Evolutionary conservation across 1,284 basidiomycete species (phyloP).

Genomic region (Apiotrichum montevideense): DNA sequence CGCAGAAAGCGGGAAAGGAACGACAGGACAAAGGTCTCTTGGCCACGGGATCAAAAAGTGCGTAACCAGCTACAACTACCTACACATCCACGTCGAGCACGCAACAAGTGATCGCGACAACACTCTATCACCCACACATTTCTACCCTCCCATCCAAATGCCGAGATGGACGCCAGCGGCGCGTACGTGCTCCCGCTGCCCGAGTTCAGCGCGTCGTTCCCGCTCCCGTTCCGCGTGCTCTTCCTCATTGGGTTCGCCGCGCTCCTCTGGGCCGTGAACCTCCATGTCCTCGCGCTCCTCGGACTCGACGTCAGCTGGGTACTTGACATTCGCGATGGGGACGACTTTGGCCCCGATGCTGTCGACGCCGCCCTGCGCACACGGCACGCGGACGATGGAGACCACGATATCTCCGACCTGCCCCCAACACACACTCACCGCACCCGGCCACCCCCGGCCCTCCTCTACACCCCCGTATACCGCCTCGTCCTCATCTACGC

Average conservation of each 20-base stretch:
- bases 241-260: constrained; percentile 64
- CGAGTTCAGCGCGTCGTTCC: constrained; percentile 59
- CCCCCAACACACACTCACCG: not conserved
- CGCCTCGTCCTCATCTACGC: constrained; percentile 59
- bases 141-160: not conserved
- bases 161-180: constrained; percentile 38
- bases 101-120: no score
- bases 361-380: not conserved
- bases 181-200: constrained; percentile 27
- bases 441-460: not conserved
- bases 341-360: constrained; percentile 4
- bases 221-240: constrained; percentile 74
- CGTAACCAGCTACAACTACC: no score
- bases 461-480: constrained; percentile 61
- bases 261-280: constrained; percentile 75
- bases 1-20: no score
- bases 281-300: constrained; percentile 69
- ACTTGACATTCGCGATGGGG: constrained; percentile 48
- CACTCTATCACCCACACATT: no score
- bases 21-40: no score
- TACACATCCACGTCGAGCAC: no score
- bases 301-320: constrained; percentile 66
- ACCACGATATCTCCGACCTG: not conserved
- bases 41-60: no score
- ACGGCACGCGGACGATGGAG: not conserved